Conservation (phyloP, 441 rosid species). For the Adansonia madagascariensis region DNA sequence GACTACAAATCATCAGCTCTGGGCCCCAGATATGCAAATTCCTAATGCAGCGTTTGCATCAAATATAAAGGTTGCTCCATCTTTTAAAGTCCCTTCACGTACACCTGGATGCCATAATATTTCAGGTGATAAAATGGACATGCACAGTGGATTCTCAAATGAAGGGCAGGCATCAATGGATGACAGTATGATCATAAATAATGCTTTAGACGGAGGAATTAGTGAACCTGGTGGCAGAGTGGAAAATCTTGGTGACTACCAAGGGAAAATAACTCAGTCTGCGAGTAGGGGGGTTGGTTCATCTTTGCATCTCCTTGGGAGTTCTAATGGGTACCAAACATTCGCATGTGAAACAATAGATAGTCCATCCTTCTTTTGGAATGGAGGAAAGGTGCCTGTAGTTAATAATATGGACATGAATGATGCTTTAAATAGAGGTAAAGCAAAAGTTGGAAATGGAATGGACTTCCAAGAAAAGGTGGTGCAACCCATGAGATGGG, state of each 20-base stretch:
- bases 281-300: slow-evolving; percentile 18
- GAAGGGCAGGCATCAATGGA: slow-evolving; percentile 17
- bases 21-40: slow-evolving; percentile 23
- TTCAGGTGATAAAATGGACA: slow-evolving; percentile 11
- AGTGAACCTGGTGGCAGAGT: slow-evolving; percentile 17
- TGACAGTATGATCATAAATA: slow-evolving; percentile 16
- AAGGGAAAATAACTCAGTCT: slow-evolving; percentile 14
- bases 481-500: slow-evolving; percentile 9
- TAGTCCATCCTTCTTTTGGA: background rate
- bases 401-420: background rate
- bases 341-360: slow-evolving; percentile 1
- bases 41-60: slow-evolving; percentile 19
- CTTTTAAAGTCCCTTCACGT: slow-evolving; percentile 21
- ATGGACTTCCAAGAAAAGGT: slow-evolving; percentile 17
- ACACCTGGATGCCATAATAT: slow-evolving; percentile 15
- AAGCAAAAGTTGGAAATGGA: slow-evolving; percentile 7
- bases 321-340: slow-evolving; percentile 16
- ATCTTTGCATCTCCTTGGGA: slow-evolving; percentile 26
- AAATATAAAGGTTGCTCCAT: slow-evolving; percentile 21
- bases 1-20: slow-evolving; percentile 23
- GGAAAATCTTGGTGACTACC: slow-evolving; percentile 27
- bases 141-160: slow-evolving; percentile 16
- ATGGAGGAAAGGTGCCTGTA: slow-evolving; percentile 20
- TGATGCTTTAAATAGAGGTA: slow-evolving; percentile 17
- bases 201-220: slow-evolving; percentile 27